phyloP scores from a whole-genome alignment of 2,329 filamentous ascomycete genomes.

The Fusarium kyushuense region DNA sequence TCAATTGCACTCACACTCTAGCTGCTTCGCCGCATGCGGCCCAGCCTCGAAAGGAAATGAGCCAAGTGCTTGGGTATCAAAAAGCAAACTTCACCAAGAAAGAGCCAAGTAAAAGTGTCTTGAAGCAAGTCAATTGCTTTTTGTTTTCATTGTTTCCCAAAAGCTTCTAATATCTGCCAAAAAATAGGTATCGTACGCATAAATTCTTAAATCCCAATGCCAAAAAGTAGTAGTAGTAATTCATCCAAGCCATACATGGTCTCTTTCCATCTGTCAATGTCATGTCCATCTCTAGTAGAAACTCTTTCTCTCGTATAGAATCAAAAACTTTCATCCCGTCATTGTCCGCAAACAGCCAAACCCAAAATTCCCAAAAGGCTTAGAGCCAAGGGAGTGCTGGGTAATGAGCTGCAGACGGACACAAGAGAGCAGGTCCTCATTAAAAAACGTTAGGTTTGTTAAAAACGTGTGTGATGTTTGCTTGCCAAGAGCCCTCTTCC shows the following conservation, averaged over 20 bases:
- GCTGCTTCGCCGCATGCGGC: not conserved
- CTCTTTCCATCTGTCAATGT: constrained; percentile 28
- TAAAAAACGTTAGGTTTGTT: constrained; percentile 43
- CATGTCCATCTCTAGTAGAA: constrained; percentile 41
- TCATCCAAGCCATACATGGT: constrained; percentile 38
- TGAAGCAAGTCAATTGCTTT: constrained; percentile 15
- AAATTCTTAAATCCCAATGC: constrained; percentile 17
- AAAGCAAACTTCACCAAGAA: constrained; percentile 1
- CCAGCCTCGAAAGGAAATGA: not conserved
- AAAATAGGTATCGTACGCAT: constrained; percentile 43
- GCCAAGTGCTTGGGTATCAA: not conserved
- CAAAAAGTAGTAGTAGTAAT: constrained; percentile 21
- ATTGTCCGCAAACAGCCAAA: constrained; percentile 3
- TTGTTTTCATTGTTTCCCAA: constrained; percentile 10
- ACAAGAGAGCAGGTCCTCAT: constrained; percentile 43
- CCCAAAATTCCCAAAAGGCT: constrained; percentile 6
- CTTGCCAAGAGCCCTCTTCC: constrained; percentile 39
- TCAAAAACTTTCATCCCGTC: constrained; percentile 16
- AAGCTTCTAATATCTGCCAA: constrained; percentile 25
- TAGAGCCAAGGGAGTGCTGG: constrained; percentile 16
- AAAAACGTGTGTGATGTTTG: constrained; percentile 35
- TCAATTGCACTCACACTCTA: constrained; percentile 22
- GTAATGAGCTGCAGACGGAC: constrained; percentile 5
- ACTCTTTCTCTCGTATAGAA: constrained; percentile 14
- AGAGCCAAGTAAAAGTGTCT: not conserved